Percentiles rank a stretch among this genome's conserved stretches.
phyloP scores from a whole-genome alignment of 805 yeast species.

The Babjeviella inositovora region DNA sequence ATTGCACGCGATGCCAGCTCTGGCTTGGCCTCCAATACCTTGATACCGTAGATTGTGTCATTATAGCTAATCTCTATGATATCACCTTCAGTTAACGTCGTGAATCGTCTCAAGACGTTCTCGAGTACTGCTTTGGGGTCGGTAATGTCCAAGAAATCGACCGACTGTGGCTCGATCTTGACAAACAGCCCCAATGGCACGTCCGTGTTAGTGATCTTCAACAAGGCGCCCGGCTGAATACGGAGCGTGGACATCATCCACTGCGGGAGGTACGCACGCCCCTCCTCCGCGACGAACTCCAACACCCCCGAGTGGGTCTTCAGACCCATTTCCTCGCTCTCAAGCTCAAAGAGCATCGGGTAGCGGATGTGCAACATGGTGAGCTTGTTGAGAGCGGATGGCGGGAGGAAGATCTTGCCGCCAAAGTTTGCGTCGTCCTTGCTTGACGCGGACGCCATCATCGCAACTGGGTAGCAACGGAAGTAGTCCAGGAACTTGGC shows the following conservation, averaged over 20 bases:
- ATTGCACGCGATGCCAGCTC: constrained; percentile 48
- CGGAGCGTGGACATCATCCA: constrained; percentile 86
- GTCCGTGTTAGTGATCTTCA: constrained; percentile 63
- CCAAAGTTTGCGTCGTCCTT: constrained; percentile 79
- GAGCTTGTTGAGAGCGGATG: constrained; percentile 76
- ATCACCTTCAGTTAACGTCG: constrained; percentile 76
- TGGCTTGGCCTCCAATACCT: constrained; percentile 79
- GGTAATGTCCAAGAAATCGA: constrained; percentile 79
- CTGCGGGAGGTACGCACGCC: constrained; percentile 83
- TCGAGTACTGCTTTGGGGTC: constrained; percentile 96
- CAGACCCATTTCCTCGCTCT: constrained; percentile 42
- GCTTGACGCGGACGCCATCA: constrained; percentile 67
- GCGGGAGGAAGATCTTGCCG: constrained; percentile 91
- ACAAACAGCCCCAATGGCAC: constrained; percentile 80
- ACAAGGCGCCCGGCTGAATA: constrained; percentile 64
- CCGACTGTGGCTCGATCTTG: constrained; percentile 89
- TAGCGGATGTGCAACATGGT: constrained; percentile 86
- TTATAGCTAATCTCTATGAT: constrained; percentile 77
- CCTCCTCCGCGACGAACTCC: constrained; percentile 96
- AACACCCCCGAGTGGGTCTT: constrained; percentile 86
- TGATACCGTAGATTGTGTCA: constrained; percentile 60
- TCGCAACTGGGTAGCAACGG: constrained; percentile 81
- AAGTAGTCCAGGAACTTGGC: constrained; percentile 67
- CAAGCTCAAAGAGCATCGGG: constrained; percentile 85
- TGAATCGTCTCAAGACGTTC: constrained; percentile 77